A percentile compares a stretch with the other conserved stretches of the same genome.
Evolutionary conservation across 2,329 filamentous ascomycete genomes (phyloP).

Genomic region (Penicillium nordicum): DNA sequence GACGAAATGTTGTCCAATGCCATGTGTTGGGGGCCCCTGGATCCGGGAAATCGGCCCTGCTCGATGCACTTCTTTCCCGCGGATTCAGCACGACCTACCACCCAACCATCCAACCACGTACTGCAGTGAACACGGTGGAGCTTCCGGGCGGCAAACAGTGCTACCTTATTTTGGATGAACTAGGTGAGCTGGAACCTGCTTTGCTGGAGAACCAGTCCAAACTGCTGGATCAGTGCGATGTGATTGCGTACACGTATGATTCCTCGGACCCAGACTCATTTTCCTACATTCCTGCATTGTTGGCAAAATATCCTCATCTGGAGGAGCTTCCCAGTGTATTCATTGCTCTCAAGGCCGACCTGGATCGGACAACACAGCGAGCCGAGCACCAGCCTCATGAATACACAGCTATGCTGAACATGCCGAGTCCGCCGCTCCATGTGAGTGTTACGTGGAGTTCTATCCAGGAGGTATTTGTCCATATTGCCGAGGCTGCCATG

Average conservation of each 20-base stretch:
- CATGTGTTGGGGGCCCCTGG: conserved; percentile 83
- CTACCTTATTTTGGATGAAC: conserved; percentile 91
- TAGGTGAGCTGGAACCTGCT: conserved; percentile 91
- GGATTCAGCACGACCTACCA: conserved; percentile 81
- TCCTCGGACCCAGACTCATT: conserved; percentile 96
- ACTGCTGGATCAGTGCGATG: conserved; percentile 79
- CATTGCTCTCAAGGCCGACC: conserved; percentile 89
- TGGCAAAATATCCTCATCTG: conserved; percentile 74
- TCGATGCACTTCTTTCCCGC: conserved; percentile 86
- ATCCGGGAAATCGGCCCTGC: conserved; percentile 84
- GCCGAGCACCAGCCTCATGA: conserved; percentile 87
- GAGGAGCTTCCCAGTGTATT: conserved; percentile 90
- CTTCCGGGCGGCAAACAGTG: conserved; percentile 94
- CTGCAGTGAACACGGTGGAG: conserved; percentile 94
- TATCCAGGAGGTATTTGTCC: conserved; percentile 90
- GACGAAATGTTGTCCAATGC: conserved; percentile 90
- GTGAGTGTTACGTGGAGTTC: conserved; percentile 93
- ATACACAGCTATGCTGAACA: conserved; percentile 79
- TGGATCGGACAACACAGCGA: conserved; percentile 94
- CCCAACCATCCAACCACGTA: conserved; percentile 90
- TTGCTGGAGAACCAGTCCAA: conserved; percentile 89
- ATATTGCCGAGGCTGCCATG: conserved; percentile 84
- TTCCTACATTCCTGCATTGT: conserved; percentile 78
- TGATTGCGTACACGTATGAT: conserved; percentile 94
- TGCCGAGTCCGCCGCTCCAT: conserved; percentile 81